Percentiles rank a stretch among this genome's conserved stretches.
phyloP scores from a whole-genome alignment of 108 stramenopile species.

The Stephanodiscus triporus region DNA sequence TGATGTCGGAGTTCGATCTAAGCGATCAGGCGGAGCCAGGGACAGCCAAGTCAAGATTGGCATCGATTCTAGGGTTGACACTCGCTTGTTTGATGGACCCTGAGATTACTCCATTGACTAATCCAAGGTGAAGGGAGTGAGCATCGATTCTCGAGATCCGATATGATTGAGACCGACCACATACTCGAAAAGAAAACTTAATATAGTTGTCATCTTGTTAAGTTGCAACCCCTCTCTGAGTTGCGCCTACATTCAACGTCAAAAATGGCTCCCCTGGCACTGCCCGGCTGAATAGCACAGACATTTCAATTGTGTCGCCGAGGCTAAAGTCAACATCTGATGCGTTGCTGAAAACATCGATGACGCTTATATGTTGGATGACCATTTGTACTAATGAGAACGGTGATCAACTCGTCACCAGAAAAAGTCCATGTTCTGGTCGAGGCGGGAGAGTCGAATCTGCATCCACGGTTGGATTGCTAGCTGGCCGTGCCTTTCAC shows the following conservation, averaged over 20 bases:
- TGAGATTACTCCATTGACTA: constrained; percentile 23
- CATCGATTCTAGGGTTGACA: constrained; percentile 42
- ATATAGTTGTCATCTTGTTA: constrained; percentile 35
- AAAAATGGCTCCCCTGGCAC: constrained; percentile 55
- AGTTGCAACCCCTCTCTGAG: constrained; percentile 24
- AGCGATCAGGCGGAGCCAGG: constrained; percentile 53
- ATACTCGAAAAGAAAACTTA: constrained; percentile 43
- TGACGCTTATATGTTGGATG: constrained; percentile 22
- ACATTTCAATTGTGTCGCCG: constrained; percentile 55
- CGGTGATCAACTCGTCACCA: constrained; percentile 19
- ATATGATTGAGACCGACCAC: constrained; percentile 37
- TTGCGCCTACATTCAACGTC: constrained; percentile 48
- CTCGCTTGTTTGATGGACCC: constrained; percentile 44
- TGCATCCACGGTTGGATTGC: constrained; percentile 30
- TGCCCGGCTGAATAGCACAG: constrained; percentile 45
- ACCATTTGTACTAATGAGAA: constrained; percentile 37
- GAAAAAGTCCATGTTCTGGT: constrained; percentile 7
- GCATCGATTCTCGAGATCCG: constrained; percentile 42
- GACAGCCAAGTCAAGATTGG: constrained; percentile 37
- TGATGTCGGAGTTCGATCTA: constrained; percentile 38
- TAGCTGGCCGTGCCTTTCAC: constrained; percentile 33
- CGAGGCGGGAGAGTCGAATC: constrained; percentile 31
- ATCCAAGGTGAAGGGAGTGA: constrained; percentile 40
- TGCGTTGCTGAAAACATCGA: constrained; percentile 13
- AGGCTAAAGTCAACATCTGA: constrained; percentile 31